Evolutionary conservation across 2,329 filamentous ascomycete genomes (phyloP), one percentile per base, ranked within the genome.

Genomic region (Exophiala mesophila): DNA sequence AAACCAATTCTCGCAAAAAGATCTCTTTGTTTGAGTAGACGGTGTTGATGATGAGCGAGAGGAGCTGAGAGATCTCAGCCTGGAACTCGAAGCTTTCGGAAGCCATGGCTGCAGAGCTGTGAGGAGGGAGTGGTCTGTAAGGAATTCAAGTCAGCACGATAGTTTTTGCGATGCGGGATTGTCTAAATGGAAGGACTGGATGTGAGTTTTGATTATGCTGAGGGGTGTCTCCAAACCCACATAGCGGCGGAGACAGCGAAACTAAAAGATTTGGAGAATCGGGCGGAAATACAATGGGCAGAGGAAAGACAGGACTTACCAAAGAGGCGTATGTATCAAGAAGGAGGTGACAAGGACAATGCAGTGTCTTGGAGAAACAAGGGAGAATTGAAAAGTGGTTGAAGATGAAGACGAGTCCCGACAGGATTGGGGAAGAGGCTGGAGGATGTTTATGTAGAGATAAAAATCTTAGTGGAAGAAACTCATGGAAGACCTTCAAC

Each of bases 11-110:
- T 84, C 92, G 79, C 63, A 98, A 76, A 83, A 98, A 98, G 69
- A 98, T 97, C 76, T 97, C 92, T 81, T 98, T 98, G 85, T 98
- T 98, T 61, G 89, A 96, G 81, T 97, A 98, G 77, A 98, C 92
- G 58, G 92, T 97, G 86, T 98, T 98, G 82, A 98, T 98, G 75
- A 98, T 98, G 69, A 98, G 86, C 60, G 84, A 88, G 68, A 98
- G 85, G 58, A 98, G 87, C 87, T 98, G 92, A 85, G 90, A 97
- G 69, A 98, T 98, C 86, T 98, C 92, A 85, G 92, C 92, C 85
- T 98, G 92, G 79, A 97, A 98, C 85, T 97, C 90, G 77, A 98
- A 98, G 60, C 89, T 96, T 78, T 97, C 89, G 57, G 67, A 62
- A 71, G 88, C 73, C 87, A 94, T 95, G 69, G 68, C 85, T 72